phyloP scores from a whole-genome alignment of 352 stramenopile genomes.

The Pythium sp. region DNA sequence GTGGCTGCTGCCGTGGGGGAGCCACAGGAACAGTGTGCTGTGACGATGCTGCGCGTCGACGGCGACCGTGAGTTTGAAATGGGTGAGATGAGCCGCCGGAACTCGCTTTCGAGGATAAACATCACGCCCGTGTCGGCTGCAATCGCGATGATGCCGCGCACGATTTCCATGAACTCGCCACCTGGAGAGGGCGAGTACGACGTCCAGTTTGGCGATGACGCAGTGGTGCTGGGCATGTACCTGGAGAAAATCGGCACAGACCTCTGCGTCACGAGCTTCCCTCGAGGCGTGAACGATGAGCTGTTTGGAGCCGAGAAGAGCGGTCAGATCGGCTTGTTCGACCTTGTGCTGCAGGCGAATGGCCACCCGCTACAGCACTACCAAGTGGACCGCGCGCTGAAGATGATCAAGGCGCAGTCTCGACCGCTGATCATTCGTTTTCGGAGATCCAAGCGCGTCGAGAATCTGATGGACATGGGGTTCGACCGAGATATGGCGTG shows the following conservation, averaged over 20 bases:
- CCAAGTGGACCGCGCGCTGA: conserved; percentile 73
- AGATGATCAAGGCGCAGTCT: conserved; percentile 83
- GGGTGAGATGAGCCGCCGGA: conserved; percentile 42
- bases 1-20: background rate
- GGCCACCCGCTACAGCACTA: conserved; percentile 82
- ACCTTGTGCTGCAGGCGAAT: conserved; percentile 74
- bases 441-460: conserved; percentile 56
- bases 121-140: conserved; percentile 72
- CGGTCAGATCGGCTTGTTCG: conserved; percentile 68
- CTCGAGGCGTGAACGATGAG: conserved; percentile 54
- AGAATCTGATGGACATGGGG: conserved; percentile 75
- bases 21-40: background rate
- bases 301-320: conserved; percentile 78
- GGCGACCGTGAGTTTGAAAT: conserved; percentile 52
- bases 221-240: conserved; percentile 76
- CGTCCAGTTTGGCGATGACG: conserved; percentile 66
- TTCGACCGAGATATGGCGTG: conserved; percentile 50
- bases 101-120: conserved; percentile 57
- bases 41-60: conserved; percentile 45
- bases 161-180: conserved; percentile 65
- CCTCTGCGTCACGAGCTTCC: conserved; percentile 78
- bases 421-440: conserved; percentile 79
- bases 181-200: conserved; percentile 66
- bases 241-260: conserved; percentile 74
- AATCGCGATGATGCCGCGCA: conserved; percentile 79